Base-by-base conservation (phyloP, 2,329 filamentous ascomycete genomes). In the Rosellinia necatrix region DNA sequence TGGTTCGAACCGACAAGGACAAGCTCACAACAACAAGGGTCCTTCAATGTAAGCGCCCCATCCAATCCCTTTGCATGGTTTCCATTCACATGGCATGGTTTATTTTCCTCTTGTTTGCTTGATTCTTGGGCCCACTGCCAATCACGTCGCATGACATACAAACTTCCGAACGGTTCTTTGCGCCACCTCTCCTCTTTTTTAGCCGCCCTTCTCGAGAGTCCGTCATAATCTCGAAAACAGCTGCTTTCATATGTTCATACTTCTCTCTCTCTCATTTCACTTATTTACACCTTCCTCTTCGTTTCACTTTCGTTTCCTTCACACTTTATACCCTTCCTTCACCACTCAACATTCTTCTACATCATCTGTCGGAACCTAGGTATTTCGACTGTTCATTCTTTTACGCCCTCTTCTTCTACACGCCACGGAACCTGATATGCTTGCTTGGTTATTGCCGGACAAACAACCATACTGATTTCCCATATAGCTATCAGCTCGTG, bases 71-170 rank as follows among this genome's bases (percentile, higher is more conserved):
- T 34, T 6, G 21, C 42, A 27, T 22, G 9, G 13, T 13, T 19
- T 17, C 10, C 12, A 29, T 38, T 19, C 24, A n/a, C n/a, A n/a
- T n/a, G n/a, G 22, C 42, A 27, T 17, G 9, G 13, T 13, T 19
- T 17, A 7, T 12, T 22, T 35, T 24, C 25, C 24, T 53, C 32
- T 61, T 60, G 49, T 64, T 62, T 60, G 38, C 54, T 54, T 60
- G 38, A 52, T 54, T 55, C 22, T 21, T 34, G 29, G 55, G 10
- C 22, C 30, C 42, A 19, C 19, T 42, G 25, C 34, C 49, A 27
- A 43, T 27, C 34, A 50, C 13, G 22, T 9, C 6, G 12, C 30
- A 8, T 43, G 35, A 9, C 22, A 25, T 35, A 43, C 24, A 17
- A 43, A 40, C 40, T 12, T 29, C n/a, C n/a, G 10, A 17, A 41